Evolutionary conservation across 371 early-diverging fungal species (phyloP), one percentile per base, ranked within the genome.

Genomic region (Syncephalastrum sp.): DNA sequence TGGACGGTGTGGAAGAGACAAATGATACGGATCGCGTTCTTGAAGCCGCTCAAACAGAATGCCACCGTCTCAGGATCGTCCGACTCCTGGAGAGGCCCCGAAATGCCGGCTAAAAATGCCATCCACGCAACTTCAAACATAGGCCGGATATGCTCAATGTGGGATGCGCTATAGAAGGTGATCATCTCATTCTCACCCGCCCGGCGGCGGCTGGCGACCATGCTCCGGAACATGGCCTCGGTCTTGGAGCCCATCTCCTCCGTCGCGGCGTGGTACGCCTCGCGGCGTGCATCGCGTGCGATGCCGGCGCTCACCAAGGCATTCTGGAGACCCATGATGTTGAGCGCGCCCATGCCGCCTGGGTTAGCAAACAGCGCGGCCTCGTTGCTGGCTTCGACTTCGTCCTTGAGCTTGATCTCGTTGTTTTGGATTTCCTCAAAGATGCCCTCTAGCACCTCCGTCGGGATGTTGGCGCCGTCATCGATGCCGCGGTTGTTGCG

Each of bases 51-150:
- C 19, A 97, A 66, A 48, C 88, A 85, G 17, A 84, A 76, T 1
- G 78, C 76, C 0, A 91, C 82, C 1, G 81, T 82, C 16, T 89
- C 80, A 2, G 85, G 68, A 59, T 94, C 92, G 19, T 91, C 86
- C 12, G 86, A 83, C 53, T 92, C 90, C 71, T 97, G 95, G 45
- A 95, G 72, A 3, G 94, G 91, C 25, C 84, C 85, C n/a, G 88
- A 88, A 16, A 94, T 71, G 23, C 91, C 92, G 1, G 94, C 90
- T 47, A 97, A 75, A 49, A 93, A 80, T 0, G 93, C 82, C 82
- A 92, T 93, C 97, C 97, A 97, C 10, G 90, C 83, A 10, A 90
- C 78, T 54, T 89, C 90, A 78, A 97, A 94, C 97, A 97, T 95
- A 19, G 88, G 85, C 49, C 89, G 87, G 16, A 93, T 89, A 67